Conservation (phyloP, 1,139 yeast genomes). For the Lodderomyces oxycetoniae region DNA sequence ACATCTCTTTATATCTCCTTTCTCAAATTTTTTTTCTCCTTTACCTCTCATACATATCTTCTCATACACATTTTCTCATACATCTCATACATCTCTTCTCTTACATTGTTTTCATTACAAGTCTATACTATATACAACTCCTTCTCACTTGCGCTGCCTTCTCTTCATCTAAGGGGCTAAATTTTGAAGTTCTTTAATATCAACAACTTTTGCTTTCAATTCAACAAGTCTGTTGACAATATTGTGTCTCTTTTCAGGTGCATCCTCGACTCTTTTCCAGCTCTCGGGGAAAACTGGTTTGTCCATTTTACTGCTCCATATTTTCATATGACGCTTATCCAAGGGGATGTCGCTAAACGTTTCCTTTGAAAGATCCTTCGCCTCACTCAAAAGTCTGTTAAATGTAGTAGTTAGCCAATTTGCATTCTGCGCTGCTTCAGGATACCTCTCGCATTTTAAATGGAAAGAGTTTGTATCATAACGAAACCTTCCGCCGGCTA, state of each 20-base stretch:
- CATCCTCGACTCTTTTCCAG: slow-evolving; percentile 80
- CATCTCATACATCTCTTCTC: no score
- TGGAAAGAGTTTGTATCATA: slow-evolving; percentile 53
- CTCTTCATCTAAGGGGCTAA: slow-evolving; percentile 5
- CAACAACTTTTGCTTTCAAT: slow-evolving; percentile 2
- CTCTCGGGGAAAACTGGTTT: slow-evolving; percentile 62
- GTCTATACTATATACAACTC: no score
- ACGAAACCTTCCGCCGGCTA: slow-evolving; percentile 78
- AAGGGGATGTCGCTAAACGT: slow-evolving; percentile 80
- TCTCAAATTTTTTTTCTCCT: no score
- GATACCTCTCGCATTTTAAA: slow-evolving; percentile 58
- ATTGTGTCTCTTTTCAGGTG: slow-evolving; percentile 40
- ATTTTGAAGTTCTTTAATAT: slow-evolving; percentile 2
- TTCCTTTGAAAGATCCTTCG: slow-evolving; percentile 51
- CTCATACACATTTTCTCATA: no score
- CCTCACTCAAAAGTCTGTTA: slow-evolving; percentile 53
- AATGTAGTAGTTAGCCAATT: slow-evolving; percentile 64
- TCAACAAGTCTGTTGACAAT: slow-evolving; percentile 33
- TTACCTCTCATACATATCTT: no score
- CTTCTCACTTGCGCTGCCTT: no score
- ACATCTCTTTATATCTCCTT: no score
- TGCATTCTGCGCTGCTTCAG: slow-evolving; percentile 84
- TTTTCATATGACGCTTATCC: slow-evolving; percentile 65
- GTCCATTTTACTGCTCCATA: slow-evolving; percentile 28
- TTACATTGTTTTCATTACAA: no score